Evolutionary conservation across 192 early-diverging fungal genomes (phyloP).

Genomic region (Entomortierella lignicola): DNA sequence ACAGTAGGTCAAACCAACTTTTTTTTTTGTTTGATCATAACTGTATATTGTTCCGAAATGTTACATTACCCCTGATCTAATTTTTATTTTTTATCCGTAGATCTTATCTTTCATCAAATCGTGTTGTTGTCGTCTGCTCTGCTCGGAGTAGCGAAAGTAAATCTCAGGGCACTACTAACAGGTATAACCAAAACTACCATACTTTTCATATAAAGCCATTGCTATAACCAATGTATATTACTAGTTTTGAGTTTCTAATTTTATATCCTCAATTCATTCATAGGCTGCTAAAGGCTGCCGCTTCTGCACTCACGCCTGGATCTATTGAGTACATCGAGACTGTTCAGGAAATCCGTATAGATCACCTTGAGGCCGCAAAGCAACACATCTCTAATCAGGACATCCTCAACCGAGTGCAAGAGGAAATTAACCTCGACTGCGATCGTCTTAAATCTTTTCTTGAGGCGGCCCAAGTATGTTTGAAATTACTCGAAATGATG

Average conservation of each 20-base stretch:
- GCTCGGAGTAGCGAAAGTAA: conserved; percentile 93
- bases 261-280: too few species aligned
- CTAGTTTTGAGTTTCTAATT: too few species aligned
- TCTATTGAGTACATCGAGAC: conserved; percentile 77
- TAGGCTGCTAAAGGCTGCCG: conserved; percentile 76
- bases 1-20: conserved; percentile 68
- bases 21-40: too few species aligned
- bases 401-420: conserved; percentile 62
- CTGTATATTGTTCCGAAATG: neutral
- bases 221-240: too few species aligned
- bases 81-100: conserved; percentile 56
- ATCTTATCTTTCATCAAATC: conserved; percentile 76
- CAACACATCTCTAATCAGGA: conserved; percentile 64
- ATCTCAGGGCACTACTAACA: conserved; percentile 89
- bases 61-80: neutral
- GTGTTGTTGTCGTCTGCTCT: conserved; percentile 93
- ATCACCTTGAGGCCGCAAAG: conserved; percentile 79
- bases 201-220: neutral
- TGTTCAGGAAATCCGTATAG: conserved; percentile 83
- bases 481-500: too few species aligned
- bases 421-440: conserved; percentile 83
- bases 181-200: conserved; percentile 47
- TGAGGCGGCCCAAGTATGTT: conserved; percentile 85
- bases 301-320: conserved; percentile 78
- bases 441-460: conserved; percentile 84